phyloP scores from a whole-genome alignment of 2,329 filamentous ascomycete genomes.

The Cladosporium sp. region DNA sequence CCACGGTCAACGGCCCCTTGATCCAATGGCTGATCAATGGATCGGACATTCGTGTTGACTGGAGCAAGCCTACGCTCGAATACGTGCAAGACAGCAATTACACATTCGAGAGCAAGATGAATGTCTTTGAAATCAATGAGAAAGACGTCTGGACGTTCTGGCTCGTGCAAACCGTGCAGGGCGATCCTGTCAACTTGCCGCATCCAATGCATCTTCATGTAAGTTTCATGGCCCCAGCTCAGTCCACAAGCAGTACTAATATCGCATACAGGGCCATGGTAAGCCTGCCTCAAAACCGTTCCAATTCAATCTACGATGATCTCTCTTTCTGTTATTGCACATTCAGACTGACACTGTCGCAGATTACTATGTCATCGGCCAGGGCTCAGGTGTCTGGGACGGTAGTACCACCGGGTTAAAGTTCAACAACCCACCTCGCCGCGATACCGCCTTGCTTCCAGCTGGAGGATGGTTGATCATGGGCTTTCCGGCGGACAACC shows the following conservation, averaged over 20 bases:
- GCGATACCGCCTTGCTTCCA: conserved; percentile 43
- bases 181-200: conserved; percentile 25
- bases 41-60: conserved; percentile 33
- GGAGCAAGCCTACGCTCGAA: conserved; percentile 30
- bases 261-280: conserved; percentile 24
- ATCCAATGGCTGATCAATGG: conserved; percentile 38
- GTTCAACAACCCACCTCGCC: conserved; percentile 39
- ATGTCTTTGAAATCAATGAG: conserved; percentile 30
- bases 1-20: conserved; percentile 29
- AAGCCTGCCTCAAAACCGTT: conserved; percentile 11
- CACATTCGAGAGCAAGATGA: conserved; percentile 30
- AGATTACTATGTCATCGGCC: conserved; percentile 61
- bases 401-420: conserved; percentile 32
- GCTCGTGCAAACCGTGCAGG: conserved; percentile 34
- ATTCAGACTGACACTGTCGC: conserved; percentile 24
- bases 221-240: background rate
- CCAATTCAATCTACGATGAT: too few relatives aligned
- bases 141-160: conserved; percentile 36
- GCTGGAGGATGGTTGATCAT: conserved; percentile 24
- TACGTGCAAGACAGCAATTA: conserved; percentile 24
- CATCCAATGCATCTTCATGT: conserved; percentile 24
- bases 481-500: conserved; percentile 25
- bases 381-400: conserved; percentile 36
- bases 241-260: background rate
- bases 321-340: too few relatives aligned